Conservation (phyloP, 164 flowering plant species). For the Litsea cubeba region DNA sequence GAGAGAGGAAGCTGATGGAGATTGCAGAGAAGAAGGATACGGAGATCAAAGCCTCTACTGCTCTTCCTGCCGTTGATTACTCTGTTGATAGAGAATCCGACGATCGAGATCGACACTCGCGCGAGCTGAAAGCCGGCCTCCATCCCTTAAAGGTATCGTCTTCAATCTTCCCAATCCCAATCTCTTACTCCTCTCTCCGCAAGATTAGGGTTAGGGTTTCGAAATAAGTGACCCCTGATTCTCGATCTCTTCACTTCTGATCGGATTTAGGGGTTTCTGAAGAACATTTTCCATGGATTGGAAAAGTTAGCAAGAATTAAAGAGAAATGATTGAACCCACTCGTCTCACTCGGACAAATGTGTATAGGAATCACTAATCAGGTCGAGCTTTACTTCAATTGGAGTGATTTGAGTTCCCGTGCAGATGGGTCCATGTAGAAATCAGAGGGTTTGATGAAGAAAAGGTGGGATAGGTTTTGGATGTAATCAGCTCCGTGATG, state of each 20-base stretch:
- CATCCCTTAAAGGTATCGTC: conserved; percentile 72
- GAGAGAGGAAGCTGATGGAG: conserved; percentile 1
- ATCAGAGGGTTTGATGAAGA: no score
- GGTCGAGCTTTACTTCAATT: no score
- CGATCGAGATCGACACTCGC: conserved; percentile 54
- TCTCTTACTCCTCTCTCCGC: background rate
- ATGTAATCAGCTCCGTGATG: no score
- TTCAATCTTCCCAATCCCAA: no score
- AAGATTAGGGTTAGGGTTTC: background rate
- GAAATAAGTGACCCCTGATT: no score
- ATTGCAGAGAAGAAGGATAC: conserved; percentile 6
- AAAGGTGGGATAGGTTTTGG: no score
- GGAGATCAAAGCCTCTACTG: conserved; percentile 1
- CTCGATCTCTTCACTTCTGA: background rate
- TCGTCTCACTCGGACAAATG: no score
- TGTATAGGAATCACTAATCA: no score
- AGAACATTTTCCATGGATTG: background rate
- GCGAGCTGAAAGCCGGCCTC: conserved; percentile 81
- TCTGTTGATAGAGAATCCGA: conserved; percentile 36
- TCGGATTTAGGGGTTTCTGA: background rate
- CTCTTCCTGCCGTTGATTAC: background rate
- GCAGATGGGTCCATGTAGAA: no score
- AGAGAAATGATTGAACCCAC: no score
- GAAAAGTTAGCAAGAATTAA: no score
- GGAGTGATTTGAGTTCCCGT: no score